phyloP scores from a whole-genome alignment of 2,329 filamentous ascomycete genomes.

The Coniosporium tulheliwenetii region DNA sequence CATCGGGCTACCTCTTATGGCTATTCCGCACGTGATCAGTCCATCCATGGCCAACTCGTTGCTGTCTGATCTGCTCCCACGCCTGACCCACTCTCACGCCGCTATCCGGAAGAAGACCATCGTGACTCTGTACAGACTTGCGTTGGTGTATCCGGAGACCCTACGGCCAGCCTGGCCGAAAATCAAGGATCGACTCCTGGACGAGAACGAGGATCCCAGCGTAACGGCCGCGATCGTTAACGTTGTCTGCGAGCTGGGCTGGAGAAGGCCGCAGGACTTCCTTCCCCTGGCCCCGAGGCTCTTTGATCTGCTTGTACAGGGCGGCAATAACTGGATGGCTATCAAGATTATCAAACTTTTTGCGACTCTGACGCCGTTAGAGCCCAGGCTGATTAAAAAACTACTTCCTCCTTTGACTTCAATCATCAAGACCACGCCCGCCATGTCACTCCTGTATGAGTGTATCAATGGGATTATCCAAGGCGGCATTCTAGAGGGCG shows the following conservation, averaged over 20 bases:
- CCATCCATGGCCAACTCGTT: slow-evolving; percentile 83
- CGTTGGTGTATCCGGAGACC: slow-evolving; percentile 91
- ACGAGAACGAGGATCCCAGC: slow-evolving; percentile 76
- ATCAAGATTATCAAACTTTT: slow-evolving; percentile 99
- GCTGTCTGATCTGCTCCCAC: slow-evolving; percentile 70
- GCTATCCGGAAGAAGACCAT: slow-evolving; percentile 90
- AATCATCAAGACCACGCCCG: slow-evolving; percentile 84
- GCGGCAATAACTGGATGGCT: slow-evolving; percentile 98
- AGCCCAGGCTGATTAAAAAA: slow-evolving; percentile 83
- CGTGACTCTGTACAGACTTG: slow-evolving; percentile 82
- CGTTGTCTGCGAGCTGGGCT: slow-evolving; percentile 89
- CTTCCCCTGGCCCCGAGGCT: slow-evolving; percentile 78
- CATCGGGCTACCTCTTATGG: slow-evolving; percentile 72
- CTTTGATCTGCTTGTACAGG: slow-evolving; percentile 82
- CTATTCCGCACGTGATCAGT: slow-evolving; percentile 89
- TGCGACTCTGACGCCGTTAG: slow-evolving; percentile 80
- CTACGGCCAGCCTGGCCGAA: slow-evolving; percentile 89
- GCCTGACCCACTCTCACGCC: slow-evolving; percentile 72
- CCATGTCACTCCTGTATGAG: slow-evolving; percentile 97
- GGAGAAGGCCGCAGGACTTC: slow-evolving; percentile 87
- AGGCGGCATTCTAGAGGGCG: slow-evolving; percentile 77
- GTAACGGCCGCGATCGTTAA: slow-evolving; percentile 95
- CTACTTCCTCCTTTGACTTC: slow-evolving; percentile 79
- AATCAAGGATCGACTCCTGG: slow-evolving; percentile 86
- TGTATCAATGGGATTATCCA: slow-evolving; percentile 98